A percentile compares a stretch with the other conserved stretches of the same genome.
These are phyloP conservation scores for Penicillium sp. DNA, from an alignment of 2,329 filamentous ascomycete species.

Conservation along the genomic window DNA sequence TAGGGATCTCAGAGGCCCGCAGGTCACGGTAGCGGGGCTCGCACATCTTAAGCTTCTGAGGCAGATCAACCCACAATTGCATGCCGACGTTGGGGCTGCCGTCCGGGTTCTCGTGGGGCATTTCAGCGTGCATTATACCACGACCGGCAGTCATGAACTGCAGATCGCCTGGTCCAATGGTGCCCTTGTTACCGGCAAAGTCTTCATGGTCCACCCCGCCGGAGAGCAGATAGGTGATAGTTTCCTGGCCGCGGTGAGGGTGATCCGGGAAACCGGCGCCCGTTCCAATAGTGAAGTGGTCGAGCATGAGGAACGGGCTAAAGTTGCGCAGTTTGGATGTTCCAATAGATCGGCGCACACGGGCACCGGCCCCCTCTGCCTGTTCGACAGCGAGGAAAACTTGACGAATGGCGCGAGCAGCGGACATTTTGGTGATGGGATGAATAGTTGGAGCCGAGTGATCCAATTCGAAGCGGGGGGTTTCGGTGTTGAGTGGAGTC, in stretches of 20 bases:
- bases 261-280: constrained; percentile 92
- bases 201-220: constrained; percentile 91
- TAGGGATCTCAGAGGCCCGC: constrained; percentile 76
- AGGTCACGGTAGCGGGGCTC: constrained; percentile 93
- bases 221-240: constrained; percentile 85
- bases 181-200: constrained; percentile 83
- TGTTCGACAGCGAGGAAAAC: constrained; percentile 85
- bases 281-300: constrained; percentile 81
- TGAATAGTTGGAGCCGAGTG: constrained; percentile 12
- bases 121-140: constrained; percentile 94
- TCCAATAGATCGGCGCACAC: constrained; percentile 85
- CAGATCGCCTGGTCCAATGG: constrained; percentile 82
- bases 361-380: constrained; percentile 83
- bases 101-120: constrained; percentile 80
- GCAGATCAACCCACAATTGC: constrained; percentile 95
- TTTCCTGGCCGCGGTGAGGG: constrained; percentile 80
- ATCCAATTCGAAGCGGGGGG: constrained; percentile 6
- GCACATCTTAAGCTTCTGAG: constrained; percentile 77
- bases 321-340: constrained; percentile 83
- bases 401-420: constrained; percentile 77
- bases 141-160: constrained; percentile 97
- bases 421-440: constrained; percentile 62
- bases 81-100: constrained; percentile 80
- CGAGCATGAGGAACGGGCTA: constrained; percentile 93
- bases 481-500: constrained; percentile 11